A percentile compares a stretch with the other conserved stretches of the same genome.
These are phyloP conservation scores for Mallotus japonicus DNA, from an alignment of 441 rosid species.

Conservation along the genomic window DNA sequence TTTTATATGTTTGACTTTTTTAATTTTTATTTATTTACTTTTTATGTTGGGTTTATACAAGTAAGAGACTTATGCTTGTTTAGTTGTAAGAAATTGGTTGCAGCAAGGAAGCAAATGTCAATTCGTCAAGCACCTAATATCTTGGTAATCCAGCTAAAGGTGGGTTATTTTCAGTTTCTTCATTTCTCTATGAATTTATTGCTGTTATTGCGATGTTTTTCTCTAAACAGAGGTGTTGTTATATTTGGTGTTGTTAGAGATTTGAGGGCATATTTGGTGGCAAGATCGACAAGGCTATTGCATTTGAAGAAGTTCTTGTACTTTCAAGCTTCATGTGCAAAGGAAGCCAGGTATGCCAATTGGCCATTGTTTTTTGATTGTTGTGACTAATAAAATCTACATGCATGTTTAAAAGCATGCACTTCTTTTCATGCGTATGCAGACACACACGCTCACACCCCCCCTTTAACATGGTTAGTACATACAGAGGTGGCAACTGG, in stretches of 20 bases:
- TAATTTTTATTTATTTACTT: not conserved
- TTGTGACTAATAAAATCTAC: not conserved
- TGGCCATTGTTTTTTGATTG: not conserved
- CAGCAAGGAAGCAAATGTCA: constrained; percentile 96
- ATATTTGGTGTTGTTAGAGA: constrained; percentile 50
- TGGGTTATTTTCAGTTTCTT: constrained; percentile 26
- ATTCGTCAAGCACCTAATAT: constrained; percentile 82
- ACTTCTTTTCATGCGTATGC: too few relatives aligned
- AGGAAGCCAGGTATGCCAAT: constrained; percentile 65
- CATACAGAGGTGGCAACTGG: too few relatives aligned
- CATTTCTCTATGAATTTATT: not conserved
- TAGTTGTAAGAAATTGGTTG: constrained; percentile 93
- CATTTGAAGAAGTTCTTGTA: constrained; percentile 75
- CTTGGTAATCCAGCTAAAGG: constrained; percentile 92
- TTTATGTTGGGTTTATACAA: not conserved
- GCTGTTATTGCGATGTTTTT: constrained; percentile 25
- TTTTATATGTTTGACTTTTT: not conserved
- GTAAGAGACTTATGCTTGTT: constrained; percentile 32
- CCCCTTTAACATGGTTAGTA: too few relatives aligned
- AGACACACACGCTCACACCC: too few relatives aligned
- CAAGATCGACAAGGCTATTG: constrained; percentile 75
- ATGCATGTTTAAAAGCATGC: not conserved
- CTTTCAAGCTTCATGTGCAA: constrained; percentile 88
- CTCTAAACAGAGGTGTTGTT: constrained; percentile 10
- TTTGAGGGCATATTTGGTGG: constrained; percentile 83